phyloP scores from a whole-genome alignment of 2,329 filamentous ascomycete species.

The Nakataea oryzae region DNA sequence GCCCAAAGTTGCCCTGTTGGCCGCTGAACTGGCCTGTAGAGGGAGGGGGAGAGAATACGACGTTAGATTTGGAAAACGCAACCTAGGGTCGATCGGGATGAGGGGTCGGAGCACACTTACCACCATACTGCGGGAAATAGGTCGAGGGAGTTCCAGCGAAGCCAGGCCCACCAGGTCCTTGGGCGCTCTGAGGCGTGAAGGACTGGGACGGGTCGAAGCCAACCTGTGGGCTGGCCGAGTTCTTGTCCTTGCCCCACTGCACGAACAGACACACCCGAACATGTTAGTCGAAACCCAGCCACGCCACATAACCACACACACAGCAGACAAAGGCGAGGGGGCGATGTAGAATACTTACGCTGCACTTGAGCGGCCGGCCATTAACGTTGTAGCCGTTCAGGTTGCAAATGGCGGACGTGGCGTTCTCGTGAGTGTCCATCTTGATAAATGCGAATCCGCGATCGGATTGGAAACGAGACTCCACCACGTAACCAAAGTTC shows the following conservation, averaged over 20 bases:
- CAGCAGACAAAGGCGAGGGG: conserved; percentile 1
- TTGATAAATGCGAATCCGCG: conserved; percentile 98
- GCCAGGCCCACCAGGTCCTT: conserved; percentile 43
- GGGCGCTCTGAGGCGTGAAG: conserved; percentile 64
- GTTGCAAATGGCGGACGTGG: conserved; percentile 96
- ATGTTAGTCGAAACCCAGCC: conserved; percentile 18
- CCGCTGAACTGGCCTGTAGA: conserved; percentile 43
- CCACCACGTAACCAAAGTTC: conserved; percentile 95
- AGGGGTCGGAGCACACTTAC: conserved; percentile 30
- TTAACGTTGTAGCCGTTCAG: conserved; percentile 98
- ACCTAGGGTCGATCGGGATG: neutral
- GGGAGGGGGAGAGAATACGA: conserved; percentile 20
- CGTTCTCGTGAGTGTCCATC: conserved; percentile 98
- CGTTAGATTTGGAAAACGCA: conserved; percentile 33
- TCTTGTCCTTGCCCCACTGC: conserved; percentile 98
- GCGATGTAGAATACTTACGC: conserved; percentile 54
- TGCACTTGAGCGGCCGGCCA: conserved; percentile 93
- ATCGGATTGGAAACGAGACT: conserved; percentile 96
- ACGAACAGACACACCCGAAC: conserved; percentile 7
- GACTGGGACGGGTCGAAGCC: conserved; percentile 71
- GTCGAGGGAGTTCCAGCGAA: conserved; percentile 69
- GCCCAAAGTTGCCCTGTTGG: conserved; percentile 56
- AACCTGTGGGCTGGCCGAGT: conserved; percentile 58
- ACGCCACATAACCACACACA: neutral
- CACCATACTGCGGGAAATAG: conserved; percentile 92